Evolutionary conservation across 1,139 yeast species (phyloP).

Genomic region (Yarrowia galli): DNA sequence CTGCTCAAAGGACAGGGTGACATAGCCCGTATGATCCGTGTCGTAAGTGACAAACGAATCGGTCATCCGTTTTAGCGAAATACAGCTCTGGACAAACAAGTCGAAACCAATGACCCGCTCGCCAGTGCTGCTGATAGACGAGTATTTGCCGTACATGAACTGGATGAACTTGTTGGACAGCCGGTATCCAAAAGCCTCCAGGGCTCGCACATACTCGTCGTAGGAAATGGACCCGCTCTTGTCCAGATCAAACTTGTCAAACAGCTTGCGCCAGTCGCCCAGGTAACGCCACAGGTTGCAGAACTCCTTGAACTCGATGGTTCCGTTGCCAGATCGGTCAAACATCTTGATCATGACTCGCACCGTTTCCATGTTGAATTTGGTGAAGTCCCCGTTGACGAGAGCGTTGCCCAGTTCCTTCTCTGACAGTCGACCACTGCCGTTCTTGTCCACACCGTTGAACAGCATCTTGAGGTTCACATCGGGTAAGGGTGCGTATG

Average conservation of each 20-base stretch:
- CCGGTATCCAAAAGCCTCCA: conserved; percentile 73
- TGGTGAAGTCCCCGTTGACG: conserved; percentile 66
- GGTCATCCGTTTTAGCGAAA: conserved; percentile 77
- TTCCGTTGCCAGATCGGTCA: conserved; percentile 58
- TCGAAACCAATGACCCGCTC: conserved; percentile 76
- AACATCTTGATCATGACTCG: conserved; percentile 71
- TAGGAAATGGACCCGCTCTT: conserved; percentile 68
- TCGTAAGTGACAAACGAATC: conserved; percentile 82
- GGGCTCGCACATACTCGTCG: conserved; percentile 71
- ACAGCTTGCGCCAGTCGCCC: conserved; percentile 73
- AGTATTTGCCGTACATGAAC: conserved; percentile 67
- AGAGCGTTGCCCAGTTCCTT: conserved; percentile 68
- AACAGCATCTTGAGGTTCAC: conserved; percentile 46
- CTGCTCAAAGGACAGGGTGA: conserved; percentile 78
- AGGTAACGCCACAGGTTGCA: conserved; percentile 75
- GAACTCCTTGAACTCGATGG: conserved; percentile 69
- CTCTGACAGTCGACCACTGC: conserved; percentile 64
- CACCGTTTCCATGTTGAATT: conserved; percentile 69
- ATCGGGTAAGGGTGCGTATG: conserved; percentile 41
- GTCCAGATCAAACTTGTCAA: conserved; percentile 68
- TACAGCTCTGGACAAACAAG: conserved; percentile 79
- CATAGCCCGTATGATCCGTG: conserved; percentile 75
- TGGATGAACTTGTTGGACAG: conserved; percentile 67
- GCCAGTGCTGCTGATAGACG: conserved; percentile 55
- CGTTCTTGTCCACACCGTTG: conserved; percentile 47